A percentile compares a stretch with the other conserved stretches of the same genome.
Evolutionary conservation across 768 basidiomycete genomes (phyloP).

Genomic region (Leccinum subgranulosum): DNA sequence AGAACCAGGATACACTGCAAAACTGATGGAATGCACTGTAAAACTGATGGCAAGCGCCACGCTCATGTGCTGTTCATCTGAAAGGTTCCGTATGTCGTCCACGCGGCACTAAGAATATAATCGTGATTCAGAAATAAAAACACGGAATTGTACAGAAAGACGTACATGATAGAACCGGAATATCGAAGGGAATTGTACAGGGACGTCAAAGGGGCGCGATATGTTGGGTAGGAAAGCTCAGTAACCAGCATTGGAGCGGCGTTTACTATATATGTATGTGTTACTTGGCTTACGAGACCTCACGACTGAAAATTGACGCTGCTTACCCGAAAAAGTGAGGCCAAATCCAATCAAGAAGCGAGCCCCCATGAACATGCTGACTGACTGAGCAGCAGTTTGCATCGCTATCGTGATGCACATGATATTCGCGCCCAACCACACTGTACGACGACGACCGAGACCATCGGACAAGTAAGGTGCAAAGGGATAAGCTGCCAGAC

Average conservation of each 20-base stretch:
- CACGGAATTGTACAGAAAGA: too few species aligned
- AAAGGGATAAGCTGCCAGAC: neutral
- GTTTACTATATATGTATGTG: neutral
- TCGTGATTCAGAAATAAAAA: too few species aligned
- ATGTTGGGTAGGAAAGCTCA: neutral
- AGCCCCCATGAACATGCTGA: neutral
- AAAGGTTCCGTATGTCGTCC: too few species aligned
- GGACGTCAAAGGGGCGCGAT: neutral
- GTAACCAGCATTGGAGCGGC: neutral
- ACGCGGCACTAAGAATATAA: too few species aligned
- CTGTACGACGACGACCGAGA: neutral
- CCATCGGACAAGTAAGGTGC: neutral
- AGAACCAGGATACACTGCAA: too few species aligned
- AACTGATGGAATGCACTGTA: too few species aligned
- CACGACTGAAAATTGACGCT: neutral
- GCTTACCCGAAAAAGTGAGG: neutral
- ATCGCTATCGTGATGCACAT: neutral
- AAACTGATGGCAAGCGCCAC: too few species aligned
- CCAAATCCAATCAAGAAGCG: neutral
- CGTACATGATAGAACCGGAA: neutral
- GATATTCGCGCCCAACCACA: neutral
- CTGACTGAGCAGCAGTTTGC: neutral
- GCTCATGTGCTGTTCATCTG: too few species aligned
- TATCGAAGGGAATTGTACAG: neutral
- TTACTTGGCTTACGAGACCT: neutral